Evolutionary conservation across 768 basidiomycete genomes (phyloP).

Genomic region (Dacryopinax primogenitus): DNA sequence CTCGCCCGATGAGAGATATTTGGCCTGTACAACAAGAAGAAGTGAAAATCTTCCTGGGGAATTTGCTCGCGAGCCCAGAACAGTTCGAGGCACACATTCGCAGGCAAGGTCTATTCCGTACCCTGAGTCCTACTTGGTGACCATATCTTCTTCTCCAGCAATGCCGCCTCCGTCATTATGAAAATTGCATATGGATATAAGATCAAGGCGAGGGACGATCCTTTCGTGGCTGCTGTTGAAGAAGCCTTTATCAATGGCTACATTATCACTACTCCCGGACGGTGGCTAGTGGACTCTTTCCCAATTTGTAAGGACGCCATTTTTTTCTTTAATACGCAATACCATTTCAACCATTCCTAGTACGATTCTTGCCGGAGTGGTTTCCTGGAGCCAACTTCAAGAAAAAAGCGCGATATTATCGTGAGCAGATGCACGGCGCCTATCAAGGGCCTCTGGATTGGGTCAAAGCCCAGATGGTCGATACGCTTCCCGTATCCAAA

Average conservation of each 20-base stretch:
- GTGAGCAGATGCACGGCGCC: neutral
- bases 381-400: conserved; percentile 17
- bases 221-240: conserved; percentile 24
- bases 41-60: conserved; percentile 26
- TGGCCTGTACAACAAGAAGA: conserved; percentile 31
- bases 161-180: conserved; percentile 33
- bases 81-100: conserved; percentile 1
- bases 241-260: conserved; percentile 13
- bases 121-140: conserved; percentile 10
- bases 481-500: neutral
- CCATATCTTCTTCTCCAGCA: conserved; percentile 20
- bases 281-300: conserved; percentile 17
- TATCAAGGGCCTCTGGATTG: neutral
- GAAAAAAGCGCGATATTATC: conserved; percentile 8
- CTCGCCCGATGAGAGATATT: conserved; percentile 29
- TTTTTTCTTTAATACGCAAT: neutral
- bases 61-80: conserved; percentile 11
- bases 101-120: neutral
- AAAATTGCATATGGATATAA: conserved; percentile 37
- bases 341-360: conserved; percentile 29
- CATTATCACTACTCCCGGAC: conserved; percentile 17
- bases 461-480: neutral
- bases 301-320: conserved; percentile 15
- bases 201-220: conserved; percentile 31
- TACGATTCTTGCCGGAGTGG: conserved; percentile 19